phyloP scores from a whole-genome alignment of 2,329 filamentous ascomycete genomes.

The Aspergillus ustus region DNA sequence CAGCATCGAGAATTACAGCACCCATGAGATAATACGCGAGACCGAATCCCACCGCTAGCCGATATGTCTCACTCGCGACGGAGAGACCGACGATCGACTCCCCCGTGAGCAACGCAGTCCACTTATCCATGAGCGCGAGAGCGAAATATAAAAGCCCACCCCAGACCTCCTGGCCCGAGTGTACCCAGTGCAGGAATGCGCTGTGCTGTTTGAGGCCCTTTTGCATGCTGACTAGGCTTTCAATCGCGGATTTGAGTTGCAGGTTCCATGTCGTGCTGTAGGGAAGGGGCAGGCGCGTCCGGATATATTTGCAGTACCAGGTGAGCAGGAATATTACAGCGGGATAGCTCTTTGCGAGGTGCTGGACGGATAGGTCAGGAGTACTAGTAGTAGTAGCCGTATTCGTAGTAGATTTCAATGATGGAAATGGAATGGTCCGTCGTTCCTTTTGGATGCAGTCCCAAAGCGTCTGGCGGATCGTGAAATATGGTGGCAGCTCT shows the following conservation, averaged over 20 bases:
- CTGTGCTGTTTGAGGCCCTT: slow-evolving; percentile 60
- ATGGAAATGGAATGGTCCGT: slow-evolving; percentile 46
- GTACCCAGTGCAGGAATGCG: slow-evolving; percentile 61
- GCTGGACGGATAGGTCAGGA: slow-evolving; percentile 51
- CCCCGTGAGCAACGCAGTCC: slow-evolving; percentile 54
- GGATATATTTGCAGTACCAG: slow-evolving; percentile 52
- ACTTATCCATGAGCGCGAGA: slow-evolving; percentile 60
- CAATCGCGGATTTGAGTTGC: slow-evolving; percentile 57
- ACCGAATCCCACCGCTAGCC: slow-evolving; percentile 57
- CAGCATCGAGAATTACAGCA: slow-evolving; percentile 58
- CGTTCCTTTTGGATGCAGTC: slow-evolving; percentile 51
- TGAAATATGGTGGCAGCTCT: slow-evolving; percentile 8
- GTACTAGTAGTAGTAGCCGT: slow-evolving; percentile 23
- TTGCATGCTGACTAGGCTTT: slow-evolving; percentile 56
- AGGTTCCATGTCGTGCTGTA: slow-evolving; percentile 62
- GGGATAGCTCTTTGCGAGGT: slow-evolving; percentile 55
- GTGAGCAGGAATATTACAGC: slow-evolving; percentile 58
- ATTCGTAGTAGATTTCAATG: slow-evolving; percentile 22
- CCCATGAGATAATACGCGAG: slow-evolving; percentile 61
- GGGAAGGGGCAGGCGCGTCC: slow-evolving; percentile 50
- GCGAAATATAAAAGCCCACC: slow-evolving; percentile 59
- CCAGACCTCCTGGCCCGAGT: slow-evolving; percentile 57
- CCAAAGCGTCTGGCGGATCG: slow-evolving; percentile 49
- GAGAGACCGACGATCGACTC: slow-evolving; percentile 46
- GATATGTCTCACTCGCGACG: slow-evolving; percentile 41